Evolutionary conservation across 768 basidiomycete genomes (phyloP).

Genomic region (Boletus tomentosulus): DNA sequence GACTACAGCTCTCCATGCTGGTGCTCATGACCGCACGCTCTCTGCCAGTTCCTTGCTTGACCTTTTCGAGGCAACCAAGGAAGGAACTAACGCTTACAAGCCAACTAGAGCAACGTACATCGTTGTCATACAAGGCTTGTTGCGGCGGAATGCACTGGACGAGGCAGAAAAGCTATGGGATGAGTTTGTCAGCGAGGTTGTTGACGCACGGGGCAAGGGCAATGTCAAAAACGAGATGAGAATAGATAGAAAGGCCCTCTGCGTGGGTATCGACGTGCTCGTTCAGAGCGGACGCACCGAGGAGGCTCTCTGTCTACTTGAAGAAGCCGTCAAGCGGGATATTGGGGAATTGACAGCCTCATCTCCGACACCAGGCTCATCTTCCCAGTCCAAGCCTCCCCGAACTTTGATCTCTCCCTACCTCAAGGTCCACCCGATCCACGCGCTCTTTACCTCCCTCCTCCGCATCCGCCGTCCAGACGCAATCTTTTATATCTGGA

Average conservation of each 20-base stretch:
- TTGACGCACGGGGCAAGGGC: background rate
- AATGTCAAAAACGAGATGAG: slow-evolving; percentile 8
- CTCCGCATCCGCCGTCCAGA: slow-evolving; percentile 55
- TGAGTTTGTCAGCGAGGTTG: slow-evolving; percentile 28
- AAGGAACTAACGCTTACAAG: slow-evolving; percentile 27
- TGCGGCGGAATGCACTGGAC: slow-evolving; percentile 37
- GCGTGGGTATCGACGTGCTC: slow-evolving; percentile 47
- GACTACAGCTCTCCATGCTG: slow-evolving; percentile 44
- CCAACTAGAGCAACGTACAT: slow-evolving; percentile 50
- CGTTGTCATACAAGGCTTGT: slow-evolving; percentile 49
- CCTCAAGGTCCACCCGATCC: slow-evolving; percentile 30
- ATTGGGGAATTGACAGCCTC: slow-evolving; percentile 2
- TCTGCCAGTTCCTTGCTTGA: slow-evolving; percentile 33
- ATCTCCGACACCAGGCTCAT: background rate
- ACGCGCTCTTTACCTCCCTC: slow-evolving; percentile 47
- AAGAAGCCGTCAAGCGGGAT: slow-evolving; percentile 33
- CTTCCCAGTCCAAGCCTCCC: background rate
- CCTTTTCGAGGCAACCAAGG: slow-evolving; percentile 34
- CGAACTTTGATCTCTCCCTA: slow-evolving; percentile 4
- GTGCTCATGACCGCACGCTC: slow-evolving; percentile 36
- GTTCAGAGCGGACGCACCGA: slow-evolving; percentile 41
- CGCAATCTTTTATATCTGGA: slow-evolving; percentile 63
- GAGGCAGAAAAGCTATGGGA: slow-evolving; percentile 45
- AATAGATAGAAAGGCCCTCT: slow-evolving; percentile 47
- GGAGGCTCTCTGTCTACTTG: slow-evolving; percentile 49